Percentiles rank a stretch among this genome's conserved stretches.
Evolutionary conservation across 139 green algal genomes (phyloP).

Genomic region (Chlamydomonas sphaeroides): DNA sequence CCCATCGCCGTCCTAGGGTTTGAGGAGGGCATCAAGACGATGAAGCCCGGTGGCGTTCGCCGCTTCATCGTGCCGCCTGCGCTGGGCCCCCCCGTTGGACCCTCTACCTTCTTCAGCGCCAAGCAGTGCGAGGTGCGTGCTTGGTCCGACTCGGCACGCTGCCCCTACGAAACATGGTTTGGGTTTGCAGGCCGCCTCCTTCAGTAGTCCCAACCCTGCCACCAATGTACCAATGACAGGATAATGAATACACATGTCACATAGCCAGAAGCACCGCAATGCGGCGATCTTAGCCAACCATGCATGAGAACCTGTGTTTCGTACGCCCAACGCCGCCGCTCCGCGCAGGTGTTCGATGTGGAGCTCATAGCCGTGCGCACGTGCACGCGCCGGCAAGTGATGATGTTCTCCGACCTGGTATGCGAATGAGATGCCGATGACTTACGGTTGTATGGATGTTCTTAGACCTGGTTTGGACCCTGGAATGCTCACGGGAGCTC

Average conservation of each 20-base stretch:
- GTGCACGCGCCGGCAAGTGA: slow-evolving; percentile 76
- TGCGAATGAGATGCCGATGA: slow-evolving; percentile 65
- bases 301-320: no score
- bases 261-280: no score
- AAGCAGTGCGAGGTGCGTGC: slow-evolving; percentile 97
- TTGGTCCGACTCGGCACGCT: no score
- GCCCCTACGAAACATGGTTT: no score
- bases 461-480: no score
- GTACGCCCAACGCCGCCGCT: neutral
- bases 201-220: no score
- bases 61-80: slow-evolving; percentile 94
- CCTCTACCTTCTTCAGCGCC: slow-evolving; percentile 97
- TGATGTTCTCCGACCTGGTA: slow-evolving; percentile 88
- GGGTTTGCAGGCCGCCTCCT: no score
- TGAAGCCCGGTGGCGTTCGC: slow-evolving; percentile 87
- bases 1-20: slow-evolving; percentile 78
- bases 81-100: slow-evolving; percentile 95
- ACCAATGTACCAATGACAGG: no score
- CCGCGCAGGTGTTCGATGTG: slow-evolving; percentile 94
- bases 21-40: slow-evolving; percentile 89
- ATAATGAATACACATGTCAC: no score
- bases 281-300: no score
- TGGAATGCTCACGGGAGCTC: no score
- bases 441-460: no score
- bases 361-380: slow-evolving; percentile 82